A percentile compares a stretch with the other conserved stretches of the same genome.
These are phyloP conservation scores for Tubosaeta brunneosetosa DNA, from an alignment of 768 basidiomycete species.

Conservation along the genomic window DNA sequence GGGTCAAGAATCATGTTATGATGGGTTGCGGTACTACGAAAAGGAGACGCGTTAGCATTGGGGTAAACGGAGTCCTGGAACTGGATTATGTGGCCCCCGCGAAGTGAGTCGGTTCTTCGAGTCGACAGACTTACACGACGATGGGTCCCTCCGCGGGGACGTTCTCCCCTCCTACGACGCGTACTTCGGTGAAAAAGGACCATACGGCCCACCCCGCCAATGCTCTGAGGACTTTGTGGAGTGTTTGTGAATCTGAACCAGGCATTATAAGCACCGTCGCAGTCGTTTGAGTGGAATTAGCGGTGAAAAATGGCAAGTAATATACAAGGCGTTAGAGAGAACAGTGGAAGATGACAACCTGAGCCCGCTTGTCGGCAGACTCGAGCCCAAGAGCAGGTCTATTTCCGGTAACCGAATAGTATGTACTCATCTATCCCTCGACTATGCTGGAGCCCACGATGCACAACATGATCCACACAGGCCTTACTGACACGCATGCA, in stretches of 20 bases:
- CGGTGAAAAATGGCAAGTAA: constrained; percentile 6
- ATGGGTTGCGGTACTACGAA: constrained; percentile 71
- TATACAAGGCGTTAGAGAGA: constrained; percentile 1
- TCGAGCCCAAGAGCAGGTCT: not conserved
- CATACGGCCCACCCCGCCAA: constrained; percentile 70
- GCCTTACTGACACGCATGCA: not conserved
- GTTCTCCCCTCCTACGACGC: constrained; percentile 82
- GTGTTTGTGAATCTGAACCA: constrained; percentile 36
- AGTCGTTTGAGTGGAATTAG: constrained; percentile 8
- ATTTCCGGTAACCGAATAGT: not conserved
- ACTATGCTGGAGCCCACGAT: not conserved
- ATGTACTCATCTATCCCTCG: too few species aligned
- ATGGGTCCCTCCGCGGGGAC: constrained; percentile 87
- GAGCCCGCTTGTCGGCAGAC: not conserved
- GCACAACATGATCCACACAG: too few species aligned
- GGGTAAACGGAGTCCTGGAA: not conserved
- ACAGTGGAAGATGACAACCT: not conserved
- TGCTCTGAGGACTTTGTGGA: constrained; percentile 68
- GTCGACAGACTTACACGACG: constrained; percentile 65
- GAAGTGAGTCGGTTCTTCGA: not conserved
- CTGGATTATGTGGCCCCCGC: constrained; percentile 1
- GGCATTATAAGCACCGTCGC: constrained; percentile 10
- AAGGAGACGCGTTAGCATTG: constrained; percentile 12
- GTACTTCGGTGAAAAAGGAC: constrained; percentile 87
- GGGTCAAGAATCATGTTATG: constrained; percentile 97